Conservation (phyloP, 805 yeast genomes). For the Saccharomyces jurei region DNA sequence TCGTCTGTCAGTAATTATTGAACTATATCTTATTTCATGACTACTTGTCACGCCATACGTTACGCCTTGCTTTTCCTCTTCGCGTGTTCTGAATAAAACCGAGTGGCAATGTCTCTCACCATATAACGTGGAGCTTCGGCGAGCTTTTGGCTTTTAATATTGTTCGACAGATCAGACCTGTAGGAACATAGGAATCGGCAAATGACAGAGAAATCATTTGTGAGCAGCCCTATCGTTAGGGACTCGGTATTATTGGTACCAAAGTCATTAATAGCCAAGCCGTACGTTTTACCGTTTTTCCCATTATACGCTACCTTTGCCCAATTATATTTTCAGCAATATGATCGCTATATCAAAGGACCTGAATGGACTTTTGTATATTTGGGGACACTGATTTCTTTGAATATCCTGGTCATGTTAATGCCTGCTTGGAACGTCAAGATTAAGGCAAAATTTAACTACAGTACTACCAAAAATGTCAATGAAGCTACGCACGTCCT, state of each 20-base stretch:
- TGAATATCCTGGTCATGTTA: slow-evolving; percentile 71
- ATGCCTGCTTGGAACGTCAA: slow-evolving; percentile 91
- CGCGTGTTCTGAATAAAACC: neutral
- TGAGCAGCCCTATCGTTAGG: slow-evolving; percentile 63
- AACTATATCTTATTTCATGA: neutral
- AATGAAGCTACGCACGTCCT: slow-evolving; percentile 63
- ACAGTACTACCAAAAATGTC: slow-evolving; percentile 42
- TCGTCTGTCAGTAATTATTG: too few species aligned
- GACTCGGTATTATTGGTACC: slow-evolving; percentile 71
- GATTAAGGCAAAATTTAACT: slow-evolving; percentile 63
- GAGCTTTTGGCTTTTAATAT: neutral
- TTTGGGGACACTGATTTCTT: slow-evolving; percentile 60
- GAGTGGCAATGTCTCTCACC: neutral
- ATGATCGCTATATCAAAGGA: slow-evolving; percentile 78
- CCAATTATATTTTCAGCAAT: slow-evolving; percentile 55
- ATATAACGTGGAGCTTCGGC: neutral
- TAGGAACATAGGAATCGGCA: neutral
- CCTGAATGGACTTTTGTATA: slow-evolving; percentile 94
- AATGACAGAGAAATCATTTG: slow-evolving; percentile 34
- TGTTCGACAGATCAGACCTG: neutral
- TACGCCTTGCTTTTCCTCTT: neutral
- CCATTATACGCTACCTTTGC: slow-evolving; percentile 67
- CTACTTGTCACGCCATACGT: neutral
- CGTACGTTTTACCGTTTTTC: slow-evolving; percentile 78
- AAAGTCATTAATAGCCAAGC: slow-evolving; percentile 49